Evolutionary conservation across 2,329 filamentous ascomycete genomes (phyloP), one percentile per base, ranked within the genome.

Genomic region (Aspergillus proliferans): DNA sequence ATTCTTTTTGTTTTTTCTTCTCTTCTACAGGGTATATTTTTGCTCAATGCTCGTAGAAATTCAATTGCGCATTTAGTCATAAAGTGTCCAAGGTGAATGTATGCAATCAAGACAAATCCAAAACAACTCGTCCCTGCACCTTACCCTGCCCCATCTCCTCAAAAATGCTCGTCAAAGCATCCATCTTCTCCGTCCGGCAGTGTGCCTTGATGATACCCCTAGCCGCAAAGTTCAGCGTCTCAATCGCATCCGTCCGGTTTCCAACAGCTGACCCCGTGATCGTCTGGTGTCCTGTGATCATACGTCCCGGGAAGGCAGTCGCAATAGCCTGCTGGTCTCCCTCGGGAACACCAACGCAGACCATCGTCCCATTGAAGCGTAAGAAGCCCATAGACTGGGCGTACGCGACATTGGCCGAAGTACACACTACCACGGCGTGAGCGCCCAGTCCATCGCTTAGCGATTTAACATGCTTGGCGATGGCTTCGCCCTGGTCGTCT

Each of bases 371-470:
- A 47, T 72, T 70, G 56, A 76, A 74, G 22, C 73, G 69, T 18
- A 80, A 64, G 51, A 79, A 71, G 38, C 62, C 63, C 33, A 78
- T 52, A 1, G 71, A 69, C 63, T 79, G 76, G 43, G 67, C 69
- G 56, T 80, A 80, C 4, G 76, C 76, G 38, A 65, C 66, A 49
- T 79, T 77, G 28, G 71, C 71, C 14, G 72, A 71, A 1, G 76
- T 76, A 58, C 76, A 77, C 14, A 85, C 79, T 15, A 86, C 65
- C 2, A 81, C 82, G 1, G 80, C 79, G 51, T 81, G 76, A 0
- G 80, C 83, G 24, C 83, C 83, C 6, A 82, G 65, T 0, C 81
- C 81, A 3, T 73, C 76, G 3, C 82, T 81, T 1, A 81, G 64
- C 33, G 71, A 73, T 57, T 78, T 76, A 44, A 86, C 79, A 41